phyloP scores from a whole-genome alignment of 306 rosid genomes.

The Sesbania bispinosa region DNA sequence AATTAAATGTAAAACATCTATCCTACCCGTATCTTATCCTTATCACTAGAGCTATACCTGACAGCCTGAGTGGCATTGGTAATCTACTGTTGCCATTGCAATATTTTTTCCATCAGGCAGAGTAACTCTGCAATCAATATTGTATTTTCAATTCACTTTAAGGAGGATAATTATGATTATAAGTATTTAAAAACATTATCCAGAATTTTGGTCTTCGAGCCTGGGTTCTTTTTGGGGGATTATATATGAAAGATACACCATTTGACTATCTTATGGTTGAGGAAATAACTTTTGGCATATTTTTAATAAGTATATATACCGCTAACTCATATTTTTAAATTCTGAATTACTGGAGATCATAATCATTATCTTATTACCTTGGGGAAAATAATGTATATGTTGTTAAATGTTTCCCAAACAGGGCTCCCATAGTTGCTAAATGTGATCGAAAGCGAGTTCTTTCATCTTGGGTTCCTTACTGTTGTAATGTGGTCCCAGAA shows the following conservation, averaged over 20 bases:
- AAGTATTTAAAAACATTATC: neutral
- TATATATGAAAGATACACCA: conserved; percentile 3
- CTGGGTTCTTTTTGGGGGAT: neutral
- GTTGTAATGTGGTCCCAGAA: conserved; percentile 58
- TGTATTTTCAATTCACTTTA: neutral
- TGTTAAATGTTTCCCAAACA: conserved; percentile 35
- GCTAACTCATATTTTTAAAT: neutral
- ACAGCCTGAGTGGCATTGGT: neutral
- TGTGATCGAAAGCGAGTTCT: conserved; percentile 84
- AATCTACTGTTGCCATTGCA: neutral
- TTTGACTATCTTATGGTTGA: neutral
- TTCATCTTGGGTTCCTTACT: conserved; percentile 76
- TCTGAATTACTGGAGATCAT: neutral
- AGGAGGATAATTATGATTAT: neutral
- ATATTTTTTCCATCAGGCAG: neutral
- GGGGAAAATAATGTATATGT: neutral
- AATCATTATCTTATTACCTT: neutral
- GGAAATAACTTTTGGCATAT: neutral
- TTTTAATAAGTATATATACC: neutral
- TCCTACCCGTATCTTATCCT: neutral
- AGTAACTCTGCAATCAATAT: neutral
- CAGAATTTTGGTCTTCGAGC: neutral
- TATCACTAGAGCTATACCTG: too few species aligned
- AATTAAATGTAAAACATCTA: neutral
- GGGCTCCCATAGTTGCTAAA: conserved; percentile 88